Conservation (phyloP, 129 eudicot genomes). For the Helichrysum umbraculigerum region DNA sequence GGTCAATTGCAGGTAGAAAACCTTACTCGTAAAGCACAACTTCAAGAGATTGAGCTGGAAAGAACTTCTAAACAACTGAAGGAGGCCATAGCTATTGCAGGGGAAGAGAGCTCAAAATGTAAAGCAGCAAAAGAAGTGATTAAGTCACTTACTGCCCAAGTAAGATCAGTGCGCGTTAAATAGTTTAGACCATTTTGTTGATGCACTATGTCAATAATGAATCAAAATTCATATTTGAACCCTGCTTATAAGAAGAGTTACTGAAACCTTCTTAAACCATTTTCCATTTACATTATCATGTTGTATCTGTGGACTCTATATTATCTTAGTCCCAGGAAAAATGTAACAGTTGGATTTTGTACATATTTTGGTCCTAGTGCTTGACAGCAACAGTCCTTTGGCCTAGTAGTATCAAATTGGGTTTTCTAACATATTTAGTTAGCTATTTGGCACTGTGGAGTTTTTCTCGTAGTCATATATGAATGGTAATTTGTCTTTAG, state of each 20-base stretch:
- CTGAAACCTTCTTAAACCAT: neutral
- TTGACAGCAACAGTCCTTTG: too few species aligned
- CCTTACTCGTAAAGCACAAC: conserved; percentile 75
- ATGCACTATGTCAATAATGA: conserved; percentile 10
- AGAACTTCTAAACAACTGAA: conserved; percentile 70
- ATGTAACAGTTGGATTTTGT: conserved; percentile 7
- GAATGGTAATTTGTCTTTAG: neutral
- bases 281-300: too few species aligned
- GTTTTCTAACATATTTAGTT: neutral
- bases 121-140: conserved; percentile 98
- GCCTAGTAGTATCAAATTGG: neutral
- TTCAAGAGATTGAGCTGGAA: conserved; percentile 88
- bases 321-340: conserved; percentile 6
- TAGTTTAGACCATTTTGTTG: neutral
- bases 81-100: conserved; percentile 86
- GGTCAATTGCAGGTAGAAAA: conserved; percentile 62
- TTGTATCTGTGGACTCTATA: too few species aligned
- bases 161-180: conserved; percentile 35
- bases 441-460: neutral
- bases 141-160: conserved; percentile 96
- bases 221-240: neutral
- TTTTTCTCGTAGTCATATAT: neutral
- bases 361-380: neutral
- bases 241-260: neutral
- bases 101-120: conserved; percentile 96